phyloP scores from a whole-genome alignment of 2,329 filamentous ascomycete genomes.

The Aspergillus alliaceus region DNA sequence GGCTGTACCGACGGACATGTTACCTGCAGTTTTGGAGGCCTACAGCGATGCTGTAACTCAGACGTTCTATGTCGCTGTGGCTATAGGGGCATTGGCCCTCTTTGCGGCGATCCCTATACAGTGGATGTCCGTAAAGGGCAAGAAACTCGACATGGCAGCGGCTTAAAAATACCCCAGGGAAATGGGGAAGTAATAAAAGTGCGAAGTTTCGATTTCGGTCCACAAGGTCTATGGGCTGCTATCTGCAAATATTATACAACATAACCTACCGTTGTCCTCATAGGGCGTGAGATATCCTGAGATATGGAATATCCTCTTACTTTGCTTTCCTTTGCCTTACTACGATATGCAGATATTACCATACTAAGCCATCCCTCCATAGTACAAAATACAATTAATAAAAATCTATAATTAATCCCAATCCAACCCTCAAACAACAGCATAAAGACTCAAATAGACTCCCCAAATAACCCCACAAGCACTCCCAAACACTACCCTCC shows the following conservation, averaged over 20 bases:
- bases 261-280: background rate
- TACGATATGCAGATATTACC: background rate
- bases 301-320: background rate
- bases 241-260: background rate
- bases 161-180: constrained; percentile 2
- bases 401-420: background rate
- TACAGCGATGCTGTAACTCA: constrained; percentile 40
- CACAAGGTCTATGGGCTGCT: too few species aligned
- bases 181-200: too few species aligned
- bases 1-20: constrained; percentile 24
- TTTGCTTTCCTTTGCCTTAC: background rate
- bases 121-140: constrained; percentile 44
- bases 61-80: constrained; percentile 41
- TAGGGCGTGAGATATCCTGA: background rate
- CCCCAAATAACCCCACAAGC: constrained; percentile 73
- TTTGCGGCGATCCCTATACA: constrained; percentile 37
- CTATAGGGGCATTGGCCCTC: constrained; percentile 36
- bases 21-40: constrained; percentile 32
- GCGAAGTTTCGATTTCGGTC: too few species aligned
- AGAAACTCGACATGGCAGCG: constrained; percentile 25
- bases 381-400: background rate
- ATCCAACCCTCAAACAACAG: constrained; percentile 31
- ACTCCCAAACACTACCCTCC: constrained; percentile 69
- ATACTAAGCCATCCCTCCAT: background rate
- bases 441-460: constrained; percentile 69